Evolutionary conservation across 2,329 filamentous ascomycete species (phyloP).

Genomic region (Talaromyces marneffei): DNA sequence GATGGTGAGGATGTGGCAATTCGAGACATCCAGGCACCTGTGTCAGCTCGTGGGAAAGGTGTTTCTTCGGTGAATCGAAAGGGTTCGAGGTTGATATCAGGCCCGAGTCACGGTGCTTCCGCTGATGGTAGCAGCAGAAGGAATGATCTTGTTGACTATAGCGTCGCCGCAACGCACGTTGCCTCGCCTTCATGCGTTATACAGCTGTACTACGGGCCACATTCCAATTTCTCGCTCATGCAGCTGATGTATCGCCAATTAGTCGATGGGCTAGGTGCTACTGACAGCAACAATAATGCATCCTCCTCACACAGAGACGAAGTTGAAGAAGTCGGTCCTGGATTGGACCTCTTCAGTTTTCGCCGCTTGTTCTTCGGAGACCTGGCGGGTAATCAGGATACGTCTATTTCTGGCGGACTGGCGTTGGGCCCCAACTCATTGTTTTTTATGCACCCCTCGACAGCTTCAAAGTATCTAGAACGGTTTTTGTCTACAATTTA

Average conservation of each 20-base stretch:
- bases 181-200: slow-evolving; percentile 41
- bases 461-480: slow-evolving; percentile 36
- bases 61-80: background rate
- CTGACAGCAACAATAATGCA: slow-evolving; percentile 13
- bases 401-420: slow-evolving; percentile 19
- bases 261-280: slow-evolving; percentile 17
- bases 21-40: background rate
- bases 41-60: background rate
- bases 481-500: slow-evolving; percentile 40
- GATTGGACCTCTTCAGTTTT: slow-evolving; percentile 36
- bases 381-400: slow-evolving; percentile 31
- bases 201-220: slow-evolving; percentile 45
- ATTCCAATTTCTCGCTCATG: slow-evolving; percentile 44
- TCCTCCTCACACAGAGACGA: slow-evolving; percentile 16
- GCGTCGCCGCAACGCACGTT: slow-evolving; percentile 45
- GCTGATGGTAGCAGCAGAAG: slow-evolving; percentile 4
- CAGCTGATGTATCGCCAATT: slow-evolving; percentile 34
- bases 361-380: slow-evolving; percentile 38
- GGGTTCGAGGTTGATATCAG: background rate
- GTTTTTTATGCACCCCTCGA: slow-evolving; percentile 37
- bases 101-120: background rate
- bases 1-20: background rate
- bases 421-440: slow-evolving; percentile 18
- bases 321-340: slow-evolving; percentile 34
- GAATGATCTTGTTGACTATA: slow-evolving; percentile 31